Evolutionary conservation across 2,329 filamentous ascomycete species (phyloP).

Genomic region (Colletotrichum cereale): DNA sequence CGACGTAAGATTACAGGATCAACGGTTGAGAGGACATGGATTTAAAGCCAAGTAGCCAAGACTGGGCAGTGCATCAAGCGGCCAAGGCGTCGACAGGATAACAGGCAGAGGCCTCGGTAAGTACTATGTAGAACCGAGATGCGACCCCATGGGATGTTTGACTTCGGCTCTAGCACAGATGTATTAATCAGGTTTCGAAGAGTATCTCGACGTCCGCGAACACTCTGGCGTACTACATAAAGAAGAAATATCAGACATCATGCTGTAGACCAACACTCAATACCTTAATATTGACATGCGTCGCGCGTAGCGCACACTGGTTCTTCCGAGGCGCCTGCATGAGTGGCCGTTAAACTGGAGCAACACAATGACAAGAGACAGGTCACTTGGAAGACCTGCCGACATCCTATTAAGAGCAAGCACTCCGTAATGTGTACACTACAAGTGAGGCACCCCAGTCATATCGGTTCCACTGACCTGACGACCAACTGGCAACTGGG

Average conservation of each 20-base stretch:
- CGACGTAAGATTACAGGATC: not conserved
- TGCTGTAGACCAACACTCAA: not conserved
- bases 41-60: not conserved
- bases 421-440: not conserved
- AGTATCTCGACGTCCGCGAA: not conserved
- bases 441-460: not conserved
- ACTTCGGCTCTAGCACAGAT: not conserved
- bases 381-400: not conserved
- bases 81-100: not conserved
- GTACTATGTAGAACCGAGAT: not conserved
- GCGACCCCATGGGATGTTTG: no score
- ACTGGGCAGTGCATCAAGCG: not conserved
- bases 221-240: no score
- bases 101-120: not conserved
- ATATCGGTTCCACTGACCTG: not conserved
- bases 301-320: not conserved
- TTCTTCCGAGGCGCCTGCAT: not conserved
- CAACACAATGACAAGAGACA: not conserved
- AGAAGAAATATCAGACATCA: not conserved
- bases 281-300: not conserved
- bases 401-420: not conserved
- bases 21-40: no score
- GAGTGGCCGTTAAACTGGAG: no score
- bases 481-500: not conserved
- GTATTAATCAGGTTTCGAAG: not conserved